These are phyloP conservation scores for Clonostachys chloroleuca DNA, from an alignment of 2,329 filamentous ascomycete species.

Conservation along the genomic window DNA sequence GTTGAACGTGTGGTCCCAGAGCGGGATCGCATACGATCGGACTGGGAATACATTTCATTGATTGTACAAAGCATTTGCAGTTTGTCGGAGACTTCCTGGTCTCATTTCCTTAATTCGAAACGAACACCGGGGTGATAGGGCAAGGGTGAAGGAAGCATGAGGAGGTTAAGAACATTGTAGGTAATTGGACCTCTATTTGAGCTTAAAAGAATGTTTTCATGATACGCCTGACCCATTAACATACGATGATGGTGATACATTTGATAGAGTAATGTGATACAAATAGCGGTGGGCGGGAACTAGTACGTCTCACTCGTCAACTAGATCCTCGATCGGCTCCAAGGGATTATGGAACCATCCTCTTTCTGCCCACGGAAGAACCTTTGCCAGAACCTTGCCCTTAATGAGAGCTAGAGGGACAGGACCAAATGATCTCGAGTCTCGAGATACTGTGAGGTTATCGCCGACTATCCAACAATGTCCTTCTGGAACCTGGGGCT, in stretches of 20 bases:
- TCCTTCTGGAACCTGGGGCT: slow-evolving; percentile 73
- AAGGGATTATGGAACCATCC: slow-evolving; percentile 43
- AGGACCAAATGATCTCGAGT: slow-evolving; percentile 84
- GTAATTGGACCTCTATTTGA: background rate
- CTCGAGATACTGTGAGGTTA: slow-evolving; percentile 77
- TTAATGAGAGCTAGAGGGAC: slow-evolving; percentile 79
- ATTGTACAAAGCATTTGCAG: slow-evolving; percentile 28
- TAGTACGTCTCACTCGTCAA: too few species aligned
- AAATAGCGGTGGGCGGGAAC: too few species aligned
- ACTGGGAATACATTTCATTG: slow-evolving; percentile 5
- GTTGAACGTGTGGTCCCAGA: too few species aligned
- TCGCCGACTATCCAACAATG: slow-evolving; percentile 92
- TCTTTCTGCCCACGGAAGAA: slow-evolving; percentile 45
- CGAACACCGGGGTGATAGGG: slow-evolving; percentile 1
- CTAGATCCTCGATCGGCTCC: slow-evolving; percentile 16
- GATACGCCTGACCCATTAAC: too few species aligned
- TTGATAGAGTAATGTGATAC: too few species aligned
- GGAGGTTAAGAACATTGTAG: slow-evolving; percentile 7
- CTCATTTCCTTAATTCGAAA: slow-evolving; percentile 3
- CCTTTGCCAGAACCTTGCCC: slow-evolving; percentile 73
- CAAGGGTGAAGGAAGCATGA: slow-evolving; percentile 5
- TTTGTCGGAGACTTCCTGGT: slow-evolving; percentile 2
- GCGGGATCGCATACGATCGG: too few species aligned
- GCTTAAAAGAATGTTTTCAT: too few species aligned
- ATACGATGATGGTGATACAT: too few species aligned